Evolutionary conservation across 2,329 filamentous ascomycete genomes (phyloP).

Genomic region (Sarocladium oryzae): DNA sequence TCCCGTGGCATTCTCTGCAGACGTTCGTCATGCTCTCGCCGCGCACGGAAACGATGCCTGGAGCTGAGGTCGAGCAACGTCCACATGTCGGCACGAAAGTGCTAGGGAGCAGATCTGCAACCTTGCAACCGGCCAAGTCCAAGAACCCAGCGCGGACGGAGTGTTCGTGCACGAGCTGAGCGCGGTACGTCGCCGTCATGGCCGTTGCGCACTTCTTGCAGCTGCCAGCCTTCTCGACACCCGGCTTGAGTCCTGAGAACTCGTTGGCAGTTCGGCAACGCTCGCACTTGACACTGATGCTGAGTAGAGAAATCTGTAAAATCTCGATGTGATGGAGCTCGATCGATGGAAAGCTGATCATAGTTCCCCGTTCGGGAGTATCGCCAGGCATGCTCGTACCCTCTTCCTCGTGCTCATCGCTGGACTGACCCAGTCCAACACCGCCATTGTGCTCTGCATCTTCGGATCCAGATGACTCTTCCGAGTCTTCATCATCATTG

Average conservation of each 20-base stretch:
- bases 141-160: conserved; percentile 73
- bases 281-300: conserved; percentile 68
- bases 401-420: neutral
- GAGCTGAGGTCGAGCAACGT: conserved; percentile 63
- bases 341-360: conserved; percentile 70
- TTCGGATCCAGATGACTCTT: conserved; percentile 33
- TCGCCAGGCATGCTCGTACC: conserved; percentile 15
- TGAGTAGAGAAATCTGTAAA: conserved; percentile 60
- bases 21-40: conserved; percentile 68
- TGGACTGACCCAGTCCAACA: conserved; percentile 25
- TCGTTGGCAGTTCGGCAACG: conserved; percentile 72
- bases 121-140: conserved; percentile 67
- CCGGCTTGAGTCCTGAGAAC: conserved; percentile 57
- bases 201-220: conserved; percentile 54
- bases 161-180: conserved; percentile 65
- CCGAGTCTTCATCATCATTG: conserved; percentile 39
- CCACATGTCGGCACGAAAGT: conserved; percentile 74
- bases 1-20: conserved; percentile 72
- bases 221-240: conserved; percentile 40
- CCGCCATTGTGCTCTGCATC: conserved; percentile 38
- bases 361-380: conserved; percentile 60
- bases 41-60: conserved; percentile 64
- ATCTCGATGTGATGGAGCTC: conserved; percentile 74
- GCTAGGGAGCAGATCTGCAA: conserved; percentile 71
- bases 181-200: conserved; percentile 51